Evolutionary conservation across 2,329 filamentous ascomycete genomes (phyloP), one percentile per base, ranked within the genome.

Genomic region (Sporothrix mexicana): DNA sequence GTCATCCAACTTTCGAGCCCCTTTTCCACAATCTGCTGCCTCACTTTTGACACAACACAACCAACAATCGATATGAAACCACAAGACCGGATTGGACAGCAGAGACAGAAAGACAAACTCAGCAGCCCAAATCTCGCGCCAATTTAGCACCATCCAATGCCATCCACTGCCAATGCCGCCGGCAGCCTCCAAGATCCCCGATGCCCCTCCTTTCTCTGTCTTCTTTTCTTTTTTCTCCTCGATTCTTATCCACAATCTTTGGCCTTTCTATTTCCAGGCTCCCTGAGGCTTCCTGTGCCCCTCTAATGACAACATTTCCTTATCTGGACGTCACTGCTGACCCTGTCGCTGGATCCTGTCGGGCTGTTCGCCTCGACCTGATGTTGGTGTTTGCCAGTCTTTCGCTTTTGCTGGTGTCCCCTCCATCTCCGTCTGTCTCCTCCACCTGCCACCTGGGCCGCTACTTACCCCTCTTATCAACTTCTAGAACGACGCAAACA

Each of bases 361-460:
- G 30, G 30, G 30, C 36, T 12, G 62, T 13, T 69, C 67, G 67
- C 67, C 67, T 69, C 67, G 67, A 69, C 67, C 67, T 69, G 51
- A 57, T 69, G 30, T 36, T 36, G 30, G 4, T 36, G 30, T 36
- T 36, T 36, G 30, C n/a, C n/a, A n/a, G n/a, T 36, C 30, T 36
- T 36, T 36, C 7, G n/a, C 30, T 36, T 7, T 36, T 4, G 30
- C 7, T 36, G 30, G 20, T 55, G 20, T 51, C 47, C 47, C 47
- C n/a, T 53, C n/a, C n/a, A 36, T 36, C 17, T 3, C n/a, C 51
- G n/a, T 8, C n/a, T n/a, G 57, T 64, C 59, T 64, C 59, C 12
- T 64, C 61, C 41, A 15, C 61, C 30, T 62, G 36, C 59, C 17
- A 62, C 15, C 36, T 15, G n/a, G 59, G 36, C 23, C 1, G 20